Evolutionary conservation across 2,329 filamentous ascomycete species (phyloP).

Genomic region (Teratosphaeria nubilosa): DNA sequence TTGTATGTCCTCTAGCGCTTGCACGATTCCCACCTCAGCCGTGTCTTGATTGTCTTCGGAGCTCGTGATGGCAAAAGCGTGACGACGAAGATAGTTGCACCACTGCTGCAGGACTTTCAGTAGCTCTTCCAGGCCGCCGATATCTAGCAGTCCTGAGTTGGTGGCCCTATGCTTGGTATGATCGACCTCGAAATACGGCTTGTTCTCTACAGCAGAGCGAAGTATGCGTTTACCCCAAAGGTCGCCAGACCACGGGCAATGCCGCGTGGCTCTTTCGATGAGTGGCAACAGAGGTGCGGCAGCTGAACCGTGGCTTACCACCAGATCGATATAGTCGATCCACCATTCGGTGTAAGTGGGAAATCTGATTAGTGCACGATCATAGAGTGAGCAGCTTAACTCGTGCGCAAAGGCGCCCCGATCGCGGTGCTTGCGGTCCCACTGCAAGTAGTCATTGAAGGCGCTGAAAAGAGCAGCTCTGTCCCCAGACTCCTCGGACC

Average conservation of each 20-base stretch:
- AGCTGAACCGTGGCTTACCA: slow-evolving; percentile 35
- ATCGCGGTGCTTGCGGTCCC: slow-evolving; percentile 56
- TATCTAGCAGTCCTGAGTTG: slow-evolving; percentile 71
- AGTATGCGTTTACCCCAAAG: slow-evolving; percentile 88
- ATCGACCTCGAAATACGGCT: slow-evolving; percentile 71
- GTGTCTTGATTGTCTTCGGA: slow-evolving; percentile 76
- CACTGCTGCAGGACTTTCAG: slow-evolving; percentile 87
- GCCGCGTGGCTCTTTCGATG: slow-evolving; percentile 70
- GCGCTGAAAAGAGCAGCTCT: slow-evolving; percentile 45
- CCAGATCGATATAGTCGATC: slow-evolving; percentile 73
- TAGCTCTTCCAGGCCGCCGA: slow-evolving; percentile 75
- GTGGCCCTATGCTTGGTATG: slow-evolving; percentile 88
- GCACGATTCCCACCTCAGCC: slow-evolving; percentile 78
- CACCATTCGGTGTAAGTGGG: slow-evolving; percentile 65
- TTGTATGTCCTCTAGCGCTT: slow-evolving; percentile 75
- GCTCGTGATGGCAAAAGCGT: slow-evolving; percentile 62
- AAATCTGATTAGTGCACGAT: slow-evolving; percentile 65
- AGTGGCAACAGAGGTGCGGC: slow-evolving; percentile 49
- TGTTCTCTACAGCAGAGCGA: slow-evolving; percentile 66
- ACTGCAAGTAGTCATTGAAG: slow-evolving; percentile 65
- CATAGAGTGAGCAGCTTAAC: slow-evolving; percentile 56
- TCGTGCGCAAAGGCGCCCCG: slow-evolving; percentile 38
- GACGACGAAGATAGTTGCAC: slow-evolving; percentile 86
- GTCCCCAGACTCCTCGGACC: slow-evolving; percentile 48
- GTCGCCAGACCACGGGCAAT: slow-evolving; percentile 85